phyloP scores from a whole-genome alignment of 148 eudicot genomes.

The Rhododendron simsii region DNA sequence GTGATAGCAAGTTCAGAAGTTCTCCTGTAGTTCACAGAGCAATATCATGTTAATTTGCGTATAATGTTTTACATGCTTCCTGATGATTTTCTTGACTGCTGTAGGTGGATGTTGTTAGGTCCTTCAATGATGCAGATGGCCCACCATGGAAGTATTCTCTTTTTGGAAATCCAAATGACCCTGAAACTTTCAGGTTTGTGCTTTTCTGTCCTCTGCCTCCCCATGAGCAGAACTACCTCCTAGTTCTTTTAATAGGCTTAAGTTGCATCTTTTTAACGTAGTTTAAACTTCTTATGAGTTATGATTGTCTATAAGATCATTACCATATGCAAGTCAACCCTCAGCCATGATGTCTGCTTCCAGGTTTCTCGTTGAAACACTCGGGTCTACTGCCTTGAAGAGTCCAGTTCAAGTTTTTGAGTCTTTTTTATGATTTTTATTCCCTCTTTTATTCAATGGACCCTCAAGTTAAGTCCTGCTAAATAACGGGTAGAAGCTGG shows the following conservation, averaged over 20 bases:
- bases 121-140: conserved; percentile 81
- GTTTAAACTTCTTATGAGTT: background rate
- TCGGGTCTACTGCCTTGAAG: background rate
- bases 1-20: background rate
- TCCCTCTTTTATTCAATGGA: background rate
- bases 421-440: background rate
- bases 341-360: background rate
- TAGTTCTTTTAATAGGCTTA: conserved; percentile 7
- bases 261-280: background rate
- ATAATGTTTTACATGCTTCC: background rate
- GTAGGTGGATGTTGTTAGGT: conserved; percentile 86
- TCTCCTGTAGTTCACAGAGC: background rate
- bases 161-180: conserved; percentile 94
- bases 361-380: background rate
- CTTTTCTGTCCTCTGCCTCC: background rate
- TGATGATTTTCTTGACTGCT: conserved; percentile 2
- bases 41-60: background rate
- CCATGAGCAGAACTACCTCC: background rate
- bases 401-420: background rate
- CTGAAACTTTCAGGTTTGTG: conserved; percentile 86
- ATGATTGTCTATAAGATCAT: background rate
- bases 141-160: conserved; percentile 97
- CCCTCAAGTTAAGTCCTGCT: background rate
- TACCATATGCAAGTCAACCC: background rate
- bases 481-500: background rate